These are phyloP conservation scores for Cercophora samala DNA, from an alignment of 495 filamentous ascomycete genomes.

Conservation along the genomic window DNA sequence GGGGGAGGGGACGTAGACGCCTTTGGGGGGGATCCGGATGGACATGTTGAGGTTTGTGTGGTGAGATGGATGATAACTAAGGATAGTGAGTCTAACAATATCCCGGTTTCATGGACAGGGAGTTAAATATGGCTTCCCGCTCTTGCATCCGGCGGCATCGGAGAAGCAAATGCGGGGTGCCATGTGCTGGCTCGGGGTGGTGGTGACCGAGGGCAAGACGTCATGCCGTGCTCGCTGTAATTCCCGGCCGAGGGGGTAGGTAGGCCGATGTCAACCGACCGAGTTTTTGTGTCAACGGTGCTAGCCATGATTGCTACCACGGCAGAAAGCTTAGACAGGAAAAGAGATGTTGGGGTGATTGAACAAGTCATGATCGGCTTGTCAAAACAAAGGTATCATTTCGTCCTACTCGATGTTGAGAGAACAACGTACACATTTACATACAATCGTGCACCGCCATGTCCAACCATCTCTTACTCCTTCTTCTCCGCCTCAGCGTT, in stretches of 20 bases:
- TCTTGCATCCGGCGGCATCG: neutral
- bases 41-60: neutral
- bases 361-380: no score
- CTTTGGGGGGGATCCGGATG: conserved; percentile 33
- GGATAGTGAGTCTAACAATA: neutral
- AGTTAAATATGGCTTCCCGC: neutral
- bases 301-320: no score
- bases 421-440: no score
- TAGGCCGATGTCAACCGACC: no score
- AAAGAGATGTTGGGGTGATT: no score
- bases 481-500: neutral
- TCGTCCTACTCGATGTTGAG: no score
- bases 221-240: neutral
- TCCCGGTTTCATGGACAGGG: neutral
- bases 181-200: neutral
- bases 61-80: neutral
- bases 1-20: conserved; percentile 45
- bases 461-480: neutral
- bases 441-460: no score
- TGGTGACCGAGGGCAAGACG: neutral
- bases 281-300: no score
- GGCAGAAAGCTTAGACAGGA: no score
- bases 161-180: neutral
- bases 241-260: neutral
- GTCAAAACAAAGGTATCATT: no score